A percentile compares a stretch with the other conserved stretches of the same genome.
These are phyloP conservation scores for Dictyostelium discoideum DNA, from an alignment of 78 protist species.

Conservation along the genomic window DNA sequence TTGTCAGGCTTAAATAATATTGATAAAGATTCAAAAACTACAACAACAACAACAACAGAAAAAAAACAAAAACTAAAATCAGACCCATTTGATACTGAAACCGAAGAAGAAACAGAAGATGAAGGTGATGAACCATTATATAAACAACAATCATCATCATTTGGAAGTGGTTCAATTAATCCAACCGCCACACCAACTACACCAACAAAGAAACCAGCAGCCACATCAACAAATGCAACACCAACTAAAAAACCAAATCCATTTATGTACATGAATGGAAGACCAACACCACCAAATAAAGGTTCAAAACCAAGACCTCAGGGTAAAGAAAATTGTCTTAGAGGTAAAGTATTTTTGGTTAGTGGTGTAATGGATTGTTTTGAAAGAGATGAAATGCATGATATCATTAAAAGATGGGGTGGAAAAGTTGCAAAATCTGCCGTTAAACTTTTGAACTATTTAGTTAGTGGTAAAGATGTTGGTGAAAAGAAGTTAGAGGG, in stretches of 20 bases:
- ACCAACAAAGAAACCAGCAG: slow-evolving; percentile 11
- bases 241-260: not conserved
- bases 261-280: not conserved
- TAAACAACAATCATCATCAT: not conserved
- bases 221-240: slow-evolving; percentile 9
- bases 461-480: slow-evolving; percentile 61
- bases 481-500: slow-evolving; percentile 35
- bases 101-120: slow-evolving; percentile 8
- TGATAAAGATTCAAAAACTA: not conserved
- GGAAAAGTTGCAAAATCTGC: slow-evolving; percentile 38
- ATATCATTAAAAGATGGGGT: slow-evolving; percentile 61
- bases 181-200: not conserved
- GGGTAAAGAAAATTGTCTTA: slow-evolving; percentile 76
- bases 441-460: slow-evolving; percentile 22
- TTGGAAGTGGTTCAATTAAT: not conserved
- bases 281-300: slow-evolving; percentile 41
- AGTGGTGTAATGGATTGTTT: slow-evolving; percentile 83
- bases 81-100: not conserved
- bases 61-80: not conserved
- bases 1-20: not conserved
- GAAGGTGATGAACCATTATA: slow-evolving; percentile 5
- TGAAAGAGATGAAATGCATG: slow-evolving; percentile 70
- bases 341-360: not conserved
- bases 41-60: not conserved
- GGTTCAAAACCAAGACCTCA: slow-evolving; percentile 69